Evolutionary conservation across 768 basidiomycete genomes (phyloP).

Genomic region (Hygrophorus russula): DNA sequence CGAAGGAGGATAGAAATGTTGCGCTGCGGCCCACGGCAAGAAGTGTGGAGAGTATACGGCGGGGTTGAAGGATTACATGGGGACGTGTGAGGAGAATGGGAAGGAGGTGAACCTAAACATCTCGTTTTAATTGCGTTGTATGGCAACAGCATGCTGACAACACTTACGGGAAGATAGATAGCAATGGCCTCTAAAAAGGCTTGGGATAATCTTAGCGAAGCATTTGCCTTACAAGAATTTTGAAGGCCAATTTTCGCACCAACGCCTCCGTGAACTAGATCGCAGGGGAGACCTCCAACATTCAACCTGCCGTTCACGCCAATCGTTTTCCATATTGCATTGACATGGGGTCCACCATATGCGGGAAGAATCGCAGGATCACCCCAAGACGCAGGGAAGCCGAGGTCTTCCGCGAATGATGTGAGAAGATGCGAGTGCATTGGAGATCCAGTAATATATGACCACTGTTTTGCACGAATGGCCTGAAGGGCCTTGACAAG

Average conservation of each 20-base stretch:
- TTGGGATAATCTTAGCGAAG: constrained; percentile 35
- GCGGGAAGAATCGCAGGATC: constrained; percentile 50
- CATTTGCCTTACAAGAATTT: constrained; percentile 51
- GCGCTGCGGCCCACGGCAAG: constrained; percentile 53
- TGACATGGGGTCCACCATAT: constrained; percentile 44
- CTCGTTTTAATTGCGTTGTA: neutral
- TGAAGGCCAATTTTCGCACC: constrained; percentile 34
- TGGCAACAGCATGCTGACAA: neutral
- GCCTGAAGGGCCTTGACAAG: constrained; percentile 42
- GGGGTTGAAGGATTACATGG: constrained; percentile 33
- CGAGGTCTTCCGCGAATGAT: constrained; percentile 41
- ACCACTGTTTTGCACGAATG: constrained; percentile 46
- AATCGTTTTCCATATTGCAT: constrained; percentile 42
- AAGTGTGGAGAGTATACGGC: constrained; percentile 28
- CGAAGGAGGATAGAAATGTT: constrained; percentile 60
- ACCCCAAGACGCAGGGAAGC: constrained; percentile 51
- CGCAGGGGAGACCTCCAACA: constrained; percentile 67
- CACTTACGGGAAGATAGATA: constrained; percentile 62
- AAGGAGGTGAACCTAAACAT: constrained; percentile 52
- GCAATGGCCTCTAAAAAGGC: constrained; percentile 54
- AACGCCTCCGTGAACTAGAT: constrained; percentile 56
- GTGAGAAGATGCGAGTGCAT: constrained; percentile 29
- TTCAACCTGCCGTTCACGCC: constrained; percentile 40
- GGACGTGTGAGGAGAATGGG: constrained; percentile 56
- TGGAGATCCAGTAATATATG: constrained; percentile 37